Percentiles rank a stretch among this genome's conserved stretches.
Conservation (phyloP, 768 basidiomycete genomes). For the Cystobasidium tubakii region DNA sequence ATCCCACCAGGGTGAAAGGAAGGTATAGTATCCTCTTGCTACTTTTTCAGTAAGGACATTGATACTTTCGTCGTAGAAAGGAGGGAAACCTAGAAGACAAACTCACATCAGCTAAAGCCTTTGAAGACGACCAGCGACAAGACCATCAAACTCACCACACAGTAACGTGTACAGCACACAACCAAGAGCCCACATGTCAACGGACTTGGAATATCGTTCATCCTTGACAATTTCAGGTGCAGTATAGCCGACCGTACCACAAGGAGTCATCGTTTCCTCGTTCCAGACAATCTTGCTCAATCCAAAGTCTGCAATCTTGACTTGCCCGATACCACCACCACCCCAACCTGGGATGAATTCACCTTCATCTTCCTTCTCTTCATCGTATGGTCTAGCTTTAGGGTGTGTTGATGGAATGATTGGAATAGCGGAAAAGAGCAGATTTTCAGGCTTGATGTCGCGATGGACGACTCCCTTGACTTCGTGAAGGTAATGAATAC, state of each 20-base stretch:
- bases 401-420: constrained; percentile 76
- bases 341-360: constrained; percentile 87
- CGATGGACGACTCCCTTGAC: constrained; percentile 97
- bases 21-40: constrained; percentile 92
- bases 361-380: constrained; percentile 97
- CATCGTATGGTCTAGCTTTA: constrained; percentile 79
- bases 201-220: constrained; percentile 89
- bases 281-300: constrained; percentile 97
- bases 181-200: constrained; percentile 99
- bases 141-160: constrained; percentile 58
- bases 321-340: constrained; percentile 91
- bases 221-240: constrained; percentile 99
- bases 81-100: constrained; percentile 54
- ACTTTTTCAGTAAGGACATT: constrained; percentile 97
- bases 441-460: constrained; percentile 98
- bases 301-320: constrained; percentile 99
- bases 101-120: background rate
- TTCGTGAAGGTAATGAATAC: constrained; percentile 91
- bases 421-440: constrained; percentile 87
- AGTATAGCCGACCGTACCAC: constrained; percentile 99
- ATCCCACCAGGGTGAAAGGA: constrained; percentile 99
- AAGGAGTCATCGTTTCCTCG: constrained; percentile 97
- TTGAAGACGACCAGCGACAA: background rate
- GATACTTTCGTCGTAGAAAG: constrained; percentile 99
- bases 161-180: constrained; percentile 98